These are phyloP conservation scores for Penicillium sp. DNA, from an alignment of 2,329 filamentous ascomycete genomes.

Conservation along the genomic window DNA sequence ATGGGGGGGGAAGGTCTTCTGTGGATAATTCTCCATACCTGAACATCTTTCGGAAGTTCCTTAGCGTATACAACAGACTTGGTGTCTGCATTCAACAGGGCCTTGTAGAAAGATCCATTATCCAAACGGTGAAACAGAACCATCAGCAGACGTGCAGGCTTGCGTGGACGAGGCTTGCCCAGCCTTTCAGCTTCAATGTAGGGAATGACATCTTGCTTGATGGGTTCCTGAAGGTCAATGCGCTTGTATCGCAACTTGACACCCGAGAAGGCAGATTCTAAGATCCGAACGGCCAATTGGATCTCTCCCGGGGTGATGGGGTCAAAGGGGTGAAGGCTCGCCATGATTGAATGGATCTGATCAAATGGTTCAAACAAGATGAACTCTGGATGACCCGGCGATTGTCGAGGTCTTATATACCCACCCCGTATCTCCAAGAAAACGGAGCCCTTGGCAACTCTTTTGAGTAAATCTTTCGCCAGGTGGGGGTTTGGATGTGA, in stretches of 20 bases:
- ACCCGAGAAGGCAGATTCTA: conserved; percentile 38
- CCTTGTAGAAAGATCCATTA: conserved; percentile 44
- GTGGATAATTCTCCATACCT: conserved; percentile 32
- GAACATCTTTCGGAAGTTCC: conserved; percentile 49
- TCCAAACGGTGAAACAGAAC: conserved; percentile 49
- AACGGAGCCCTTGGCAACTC: neutral
- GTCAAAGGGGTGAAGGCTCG: conserved; percentile 41
- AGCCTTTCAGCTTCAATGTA: conserved; percentile 64
- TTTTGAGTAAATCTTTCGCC: conserved; percentile 21
- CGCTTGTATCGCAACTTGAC: conserved; percentile 58
- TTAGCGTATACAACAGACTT: conserved; percentile 38
- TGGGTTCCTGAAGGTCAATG: conserved; percentile 65
- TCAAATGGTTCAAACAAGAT: neutral
- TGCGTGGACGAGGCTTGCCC: conserved; percentile 49
- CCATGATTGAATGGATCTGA: conserved; percentile 15
- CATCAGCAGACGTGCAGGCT: conserved; percentile 55
- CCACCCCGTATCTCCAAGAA: neutral
- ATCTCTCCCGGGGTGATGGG: conserved; percentile 43
- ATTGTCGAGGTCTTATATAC: conserved; percentile 7
- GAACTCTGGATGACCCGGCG: neutral
- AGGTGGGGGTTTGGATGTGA: conserved; percentile 5
- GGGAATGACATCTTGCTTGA: conserved; percentile 59
- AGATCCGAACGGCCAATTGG: conserved; percentile 38
- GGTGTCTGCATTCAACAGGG: conserved; percentile 42
- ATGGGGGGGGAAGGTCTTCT: neutral